These are phyloP conservation scores for Paralagenidium karlingii DNA, from an alignment of 352 stramenopile species.

Conservation along the genomic window DNA sequence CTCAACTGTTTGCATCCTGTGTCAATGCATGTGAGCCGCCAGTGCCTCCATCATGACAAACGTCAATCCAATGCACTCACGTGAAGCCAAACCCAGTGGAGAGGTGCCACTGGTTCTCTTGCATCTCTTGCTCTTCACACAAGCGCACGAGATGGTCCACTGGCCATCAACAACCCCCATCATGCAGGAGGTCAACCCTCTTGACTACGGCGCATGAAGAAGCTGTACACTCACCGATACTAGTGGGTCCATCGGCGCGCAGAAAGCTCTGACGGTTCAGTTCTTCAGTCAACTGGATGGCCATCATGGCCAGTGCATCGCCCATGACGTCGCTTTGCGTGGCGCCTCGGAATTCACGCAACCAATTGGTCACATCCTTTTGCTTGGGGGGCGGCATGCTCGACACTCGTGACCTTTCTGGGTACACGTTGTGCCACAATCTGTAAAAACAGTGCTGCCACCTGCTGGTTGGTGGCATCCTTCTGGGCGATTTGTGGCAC, in stretches of 20 bases:
- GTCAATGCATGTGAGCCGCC: neutral
- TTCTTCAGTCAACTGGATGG: slow-evolving; percentile 34
- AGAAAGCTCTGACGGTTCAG: slow-evolving; percentile 43
- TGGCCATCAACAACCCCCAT: slow-evolving; percentile 4
- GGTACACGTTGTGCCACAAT: too few species aligned
- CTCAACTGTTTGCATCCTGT: slow-evolving; percentile 24
- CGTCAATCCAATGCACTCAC: slow-evolving; percentile 5
- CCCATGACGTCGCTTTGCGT: slow-evolving; percentile 20
- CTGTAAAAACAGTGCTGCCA: too few species aligned
- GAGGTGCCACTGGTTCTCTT: slow-evolving; percentile 18
- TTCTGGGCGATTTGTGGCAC: too few species aligned
- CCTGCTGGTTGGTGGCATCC: too few species aligned
- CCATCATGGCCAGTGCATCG: slow-evolving; percentile 33
- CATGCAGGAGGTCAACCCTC: neutral
- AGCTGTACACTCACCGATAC: slow-evolving; percentile 18
- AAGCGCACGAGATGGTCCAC: slow-evolving; percentile 45
- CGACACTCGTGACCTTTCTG: too few species aligned
- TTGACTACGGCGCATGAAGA: neutral
- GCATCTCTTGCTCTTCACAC: slow-evolving; percentile 38
- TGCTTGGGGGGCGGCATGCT: too few species aligned
- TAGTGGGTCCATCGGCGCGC: slow-evolving; percentile 31
- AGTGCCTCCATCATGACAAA: neutral
- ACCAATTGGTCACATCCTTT: slow-evolving; percentile 8
- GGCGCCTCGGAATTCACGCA: slow-evolving; percentile 15
- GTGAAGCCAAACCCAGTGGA: slow-evolving; percentile 18